Evolutionary conservation across 768 basidiomycete species (phyloP).

Genomic region (Mycena filopes): DNA sequence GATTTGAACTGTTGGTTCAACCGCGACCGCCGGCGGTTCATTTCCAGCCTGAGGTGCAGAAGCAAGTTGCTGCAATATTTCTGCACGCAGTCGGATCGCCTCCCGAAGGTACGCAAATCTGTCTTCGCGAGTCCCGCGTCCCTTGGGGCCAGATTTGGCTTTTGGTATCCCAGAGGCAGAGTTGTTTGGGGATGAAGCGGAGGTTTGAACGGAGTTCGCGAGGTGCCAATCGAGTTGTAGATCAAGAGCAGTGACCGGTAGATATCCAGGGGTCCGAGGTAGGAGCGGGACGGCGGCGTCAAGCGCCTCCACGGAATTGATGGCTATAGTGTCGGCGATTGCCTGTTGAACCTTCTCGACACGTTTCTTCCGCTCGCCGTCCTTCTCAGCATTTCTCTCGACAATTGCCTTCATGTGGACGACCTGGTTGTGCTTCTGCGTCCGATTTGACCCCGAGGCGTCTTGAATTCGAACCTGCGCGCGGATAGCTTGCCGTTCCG

Average conservation of each 20-base stretch:
- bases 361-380: neutral
- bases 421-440: neutral
- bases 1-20: no score
- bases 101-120: neutral
- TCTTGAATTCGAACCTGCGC: neutral
- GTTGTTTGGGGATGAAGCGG: neutral
- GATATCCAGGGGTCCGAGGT: neutral
- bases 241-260: neutral
- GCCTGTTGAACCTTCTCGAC: neutral
- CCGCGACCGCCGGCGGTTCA: no score
- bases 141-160: slow-evolving; percentile 5
- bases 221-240: slow-evolving; percentile 12
- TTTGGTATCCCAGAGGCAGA: slow-evolving; percentile 14
- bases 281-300: neutral
- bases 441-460: neutral
- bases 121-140: neutral
- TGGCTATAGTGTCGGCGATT: neutral
- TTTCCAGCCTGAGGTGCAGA: no score
- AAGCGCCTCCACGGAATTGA: neutral
- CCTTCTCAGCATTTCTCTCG: neutral
- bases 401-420: neutral
- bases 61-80: neutral
- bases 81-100: neutral
- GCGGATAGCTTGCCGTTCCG: neutral
- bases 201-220: neutral